Conservation (phyloP, 345 rosid species). For the Mallotus nudiflorus region DNA sequence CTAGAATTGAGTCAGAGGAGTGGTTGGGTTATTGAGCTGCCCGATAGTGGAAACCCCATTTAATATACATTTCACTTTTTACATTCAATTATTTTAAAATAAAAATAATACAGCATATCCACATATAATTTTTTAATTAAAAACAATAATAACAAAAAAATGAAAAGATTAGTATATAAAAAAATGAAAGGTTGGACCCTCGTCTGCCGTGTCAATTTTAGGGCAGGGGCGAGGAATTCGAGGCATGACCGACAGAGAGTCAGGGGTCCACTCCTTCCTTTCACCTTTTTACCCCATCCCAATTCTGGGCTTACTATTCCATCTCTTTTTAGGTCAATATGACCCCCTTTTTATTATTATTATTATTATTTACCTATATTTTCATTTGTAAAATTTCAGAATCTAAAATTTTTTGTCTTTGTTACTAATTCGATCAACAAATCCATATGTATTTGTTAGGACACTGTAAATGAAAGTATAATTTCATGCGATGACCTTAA, state of each 20-base stretch:
- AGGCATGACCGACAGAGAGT: constrained; percentile 56
- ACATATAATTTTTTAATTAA: no score
- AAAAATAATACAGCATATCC: no score
- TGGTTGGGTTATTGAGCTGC: constrained; percentile 76
- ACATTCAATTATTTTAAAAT: not conserved
- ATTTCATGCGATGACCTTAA: constrained; percentile 2
- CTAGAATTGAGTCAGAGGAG: constrained; percentile 78
- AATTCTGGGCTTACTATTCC: constrained; percentile 29
- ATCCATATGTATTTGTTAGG: not conserved
- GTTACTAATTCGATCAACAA: no score
- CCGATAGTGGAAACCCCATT: constrained; percentile 42
- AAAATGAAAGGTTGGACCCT: constrained; percentile 36
- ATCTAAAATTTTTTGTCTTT: no score
- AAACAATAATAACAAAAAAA: no score
- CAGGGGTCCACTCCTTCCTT: constrained; percentile 47
- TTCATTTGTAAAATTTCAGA: no score
- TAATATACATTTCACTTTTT: constrained; percentile 32
- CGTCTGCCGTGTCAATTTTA: constrained; percentile 56
- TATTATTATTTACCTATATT: no score
- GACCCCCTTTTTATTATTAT: not conserved
- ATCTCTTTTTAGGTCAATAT: constrained; percentile 37
- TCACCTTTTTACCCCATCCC: constrained; percentile 23
- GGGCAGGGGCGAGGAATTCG: constrained; percentile 44
- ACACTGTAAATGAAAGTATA: not conserved
- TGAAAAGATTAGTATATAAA: constrained; percentile 6